Conservation (phyloP, 495 filamentous ascomycete species). For the Massariosphaeria phaeospora region DNA sequence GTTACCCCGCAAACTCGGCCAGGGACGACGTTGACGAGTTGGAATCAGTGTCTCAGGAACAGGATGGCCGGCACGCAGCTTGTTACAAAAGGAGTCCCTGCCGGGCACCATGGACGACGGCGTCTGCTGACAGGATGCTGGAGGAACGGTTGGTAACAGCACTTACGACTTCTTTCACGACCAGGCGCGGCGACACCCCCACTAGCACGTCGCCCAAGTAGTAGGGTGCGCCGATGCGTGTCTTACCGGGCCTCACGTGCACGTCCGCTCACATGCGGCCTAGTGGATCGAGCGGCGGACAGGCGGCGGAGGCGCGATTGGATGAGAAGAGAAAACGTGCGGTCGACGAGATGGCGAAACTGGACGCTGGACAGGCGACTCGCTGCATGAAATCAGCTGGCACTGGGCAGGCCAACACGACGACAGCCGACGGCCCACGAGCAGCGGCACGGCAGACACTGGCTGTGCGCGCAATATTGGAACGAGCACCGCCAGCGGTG, state of each 20-base stretch:
- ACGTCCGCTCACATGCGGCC: constrained; percentile 2
- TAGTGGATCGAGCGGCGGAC: constrained; percentile 5
- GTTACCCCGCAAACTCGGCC: constrained; percentile 11
- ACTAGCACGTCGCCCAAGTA: not conserved
- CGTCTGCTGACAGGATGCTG: constrained; percentile 2
- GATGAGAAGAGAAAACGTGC: not conserved
- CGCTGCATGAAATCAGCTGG: constrained; percentile 16
- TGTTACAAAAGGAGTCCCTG: not conserved
- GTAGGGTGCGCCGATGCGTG: constrained; percentile 18
- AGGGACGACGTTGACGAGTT: not conserved
- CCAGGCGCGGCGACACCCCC: not conserved
- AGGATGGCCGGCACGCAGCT: not conserved
- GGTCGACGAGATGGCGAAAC: not conserved
- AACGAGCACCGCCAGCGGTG: not conserved
- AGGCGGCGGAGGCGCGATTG: constrained; percentile 6
- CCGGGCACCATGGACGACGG: not conserved
- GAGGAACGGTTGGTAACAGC: not conserved
- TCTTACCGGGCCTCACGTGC: constrained; percentile 18
- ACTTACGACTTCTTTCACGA: not conserved
- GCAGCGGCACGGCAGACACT: constrained; percentile 5
- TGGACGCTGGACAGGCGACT: not conserved
- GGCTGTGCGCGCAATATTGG: constrained; percentile 7
- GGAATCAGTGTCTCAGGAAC: constrained; percentile 3
- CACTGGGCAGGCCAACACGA: not conserved
- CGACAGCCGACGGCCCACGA: not conserved